Evolutionary conservation across 2,329 filamentous ascomycete species (phyloP).

Genomic region (Diaporthe destruens): DNA sequence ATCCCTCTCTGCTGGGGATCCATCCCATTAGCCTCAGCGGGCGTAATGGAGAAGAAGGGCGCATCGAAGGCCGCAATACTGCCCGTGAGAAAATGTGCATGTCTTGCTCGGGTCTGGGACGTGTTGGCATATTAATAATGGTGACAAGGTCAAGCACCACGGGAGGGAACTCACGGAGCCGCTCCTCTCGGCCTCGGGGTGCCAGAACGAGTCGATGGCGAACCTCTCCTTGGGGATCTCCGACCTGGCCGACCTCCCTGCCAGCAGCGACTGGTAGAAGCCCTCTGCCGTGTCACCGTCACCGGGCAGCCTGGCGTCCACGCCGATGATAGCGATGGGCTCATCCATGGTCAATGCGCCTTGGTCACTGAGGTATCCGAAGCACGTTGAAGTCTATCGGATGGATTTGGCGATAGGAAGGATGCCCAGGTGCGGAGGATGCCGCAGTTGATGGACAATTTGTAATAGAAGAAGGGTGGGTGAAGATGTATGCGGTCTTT

Average conservation of each 20-base stretch:
- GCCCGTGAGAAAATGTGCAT: slow-evolving; percentile 35
- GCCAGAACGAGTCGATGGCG: slow-evolving; percentile 50
- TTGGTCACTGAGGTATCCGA: slow-evolving; percentile 6
- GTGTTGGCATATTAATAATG: neutral
- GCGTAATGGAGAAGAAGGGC: slow-evolving; percentile 42
- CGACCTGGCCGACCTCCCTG: slow-evolving; percentile 47
- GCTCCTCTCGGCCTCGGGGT: slow-evolving; percentile 47
- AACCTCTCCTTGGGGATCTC: slow-evolving; percentile 48
- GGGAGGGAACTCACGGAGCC: slow-evolving; percentile 48
- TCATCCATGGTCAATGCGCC: slow-evolving; percentile 32
- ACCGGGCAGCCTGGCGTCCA: slow-evolving; percentile 46
- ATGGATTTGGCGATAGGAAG: neutral
- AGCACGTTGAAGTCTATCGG: slow-evolving; percentile 34
- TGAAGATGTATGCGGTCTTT: neutral
- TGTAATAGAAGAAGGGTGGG: neutral
- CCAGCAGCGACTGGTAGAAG: slow-evolving; percentile 49
- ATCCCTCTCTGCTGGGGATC: slow-evolving; percentile 41
- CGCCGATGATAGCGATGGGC: slow-evolving; percentile 40
- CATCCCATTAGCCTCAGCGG: slow-evolving; percentile 40
- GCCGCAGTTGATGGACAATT: neutral
- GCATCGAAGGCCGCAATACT: slow-evolving; percentile 41
- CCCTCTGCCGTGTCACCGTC: slow-evolving; percentile 46
- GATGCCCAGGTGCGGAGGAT: neutral
- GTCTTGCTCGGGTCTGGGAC: slow-evolving; percentile 24
- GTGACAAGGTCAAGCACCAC: neutral